Conservation (phyloP, 208 protist genomes). For the Tritrichomonas foetus region DNA sequence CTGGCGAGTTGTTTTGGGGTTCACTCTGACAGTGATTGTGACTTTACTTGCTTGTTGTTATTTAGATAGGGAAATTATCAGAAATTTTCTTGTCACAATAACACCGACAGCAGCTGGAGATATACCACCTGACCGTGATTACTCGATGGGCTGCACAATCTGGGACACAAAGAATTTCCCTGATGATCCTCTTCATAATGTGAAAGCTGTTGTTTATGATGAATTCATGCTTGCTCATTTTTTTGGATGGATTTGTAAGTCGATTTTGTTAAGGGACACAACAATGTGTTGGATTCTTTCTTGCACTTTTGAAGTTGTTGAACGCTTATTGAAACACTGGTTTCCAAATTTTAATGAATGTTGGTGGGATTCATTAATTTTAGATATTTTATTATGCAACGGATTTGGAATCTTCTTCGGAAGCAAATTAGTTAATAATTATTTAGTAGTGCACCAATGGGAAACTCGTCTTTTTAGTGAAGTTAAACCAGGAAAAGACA, state of each 20-base stretch:
- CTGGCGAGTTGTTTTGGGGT: conserved; percentile 23
- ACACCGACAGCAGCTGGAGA: background rate
- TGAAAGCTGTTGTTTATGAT: conserved; percentile 43
- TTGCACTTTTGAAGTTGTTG: conserved; percentile 52
- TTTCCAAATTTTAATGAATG: conserved; percentile 55
- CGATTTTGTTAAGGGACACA: conserved; percentile 46
- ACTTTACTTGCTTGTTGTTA: background rate
- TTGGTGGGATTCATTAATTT: conserved; percentile 54
- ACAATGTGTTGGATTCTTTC: conserved; percentile 44
- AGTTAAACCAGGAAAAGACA: background rate
- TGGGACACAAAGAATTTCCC: background rate
- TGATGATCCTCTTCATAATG: conserved; percentile 40
- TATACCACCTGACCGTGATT: background rate
- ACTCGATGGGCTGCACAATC: background rate
- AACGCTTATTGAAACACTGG: conserved; percentile 47
- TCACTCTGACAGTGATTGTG: background rate
- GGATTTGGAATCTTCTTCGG: conserved; percentile 51
- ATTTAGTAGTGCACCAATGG: conserved; percentile 37
- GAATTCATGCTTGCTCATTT: conserved; percentile 55
- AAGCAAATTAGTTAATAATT: conserved; percentile 40
- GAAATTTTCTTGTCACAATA: background rate
- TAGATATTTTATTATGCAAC: conserved; percentile 56
- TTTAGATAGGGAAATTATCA: background rate
- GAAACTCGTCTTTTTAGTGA: background rate
- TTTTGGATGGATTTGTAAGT: conserved; percentile 53